Conservation (phyloP, 192 early-diverging fungal genomes). For the Backusella parvicylindrica region DNA sequence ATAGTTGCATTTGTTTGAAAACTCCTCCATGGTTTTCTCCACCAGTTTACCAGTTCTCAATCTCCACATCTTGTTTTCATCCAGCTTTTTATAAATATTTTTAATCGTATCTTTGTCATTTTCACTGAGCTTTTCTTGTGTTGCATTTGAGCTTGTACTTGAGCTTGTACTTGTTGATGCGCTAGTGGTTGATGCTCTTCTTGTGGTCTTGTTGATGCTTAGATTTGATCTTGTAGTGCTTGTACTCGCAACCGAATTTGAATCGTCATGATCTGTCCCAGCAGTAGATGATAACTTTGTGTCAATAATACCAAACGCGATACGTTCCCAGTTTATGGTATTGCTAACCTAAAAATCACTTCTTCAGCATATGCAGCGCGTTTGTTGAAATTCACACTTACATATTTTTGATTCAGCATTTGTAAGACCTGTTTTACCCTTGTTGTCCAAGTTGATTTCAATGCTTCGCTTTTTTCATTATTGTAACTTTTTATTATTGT, state of each 20-base stretch:
- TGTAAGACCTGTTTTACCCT: not conserved
- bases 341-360: not conserved
- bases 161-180: too few species aligned
- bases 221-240: not conserved
- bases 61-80: too few species aligned
- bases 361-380: not conserved
- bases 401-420: not conserved
- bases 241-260: not conserved
- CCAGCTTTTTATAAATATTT: too few species aligned
- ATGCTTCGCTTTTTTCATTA: too few species aligned
- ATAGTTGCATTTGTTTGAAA: too few species aligned
- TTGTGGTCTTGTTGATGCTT: not conserved
- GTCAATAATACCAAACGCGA: not conserved
- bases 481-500: too few species aligned
- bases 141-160: too few species aligned
- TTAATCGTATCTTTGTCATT: too few species aligned
- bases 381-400: not conserved
- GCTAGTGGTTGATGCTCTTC: too few species aligned
- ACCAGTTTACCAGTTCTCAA: too few species aligned
- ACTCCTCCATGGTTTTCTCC: too few species aligned
- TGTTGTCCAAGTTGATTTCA: not conserved
- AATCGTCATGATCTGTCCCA: not conserved
- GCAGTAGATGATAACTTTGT: not conserved
- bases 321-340: not conserved
- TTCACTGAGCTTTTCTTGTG: too few species aligned